Percentiles rank a stretch among this genome's conserved stretches.
phyloP scores from a whole-genome alignment of 2,329 filamentous ascomycete species.

The Onygena corvina region DNA sequence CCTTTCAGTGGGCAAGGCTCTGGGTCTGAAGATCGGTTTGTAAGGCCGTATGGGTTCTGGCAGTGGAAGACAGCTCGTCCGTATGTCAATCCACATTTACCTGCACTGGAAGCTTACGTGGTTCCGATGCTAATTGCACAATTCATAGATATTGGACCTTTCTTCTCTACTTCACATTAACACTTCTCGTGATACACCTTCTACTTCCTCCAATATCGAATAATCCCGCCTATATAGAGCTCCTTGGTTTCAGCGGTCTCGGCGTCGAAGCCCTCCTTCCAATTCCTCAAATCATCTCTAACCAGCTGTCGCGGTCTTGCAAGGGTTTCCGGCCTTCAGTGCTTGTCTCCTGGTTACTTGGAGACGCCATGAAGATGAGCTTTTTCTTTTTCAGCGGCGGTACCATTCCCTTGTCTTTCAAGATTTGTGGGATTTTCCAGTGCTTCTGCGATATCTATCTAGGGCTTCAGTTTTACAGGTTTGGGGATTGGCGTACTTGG shows the following conservation, averaged over 20 bases:
- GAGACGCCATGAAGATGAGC: slow-evolving; percentile 41
- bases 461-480: slow-evolving; percentile 39
- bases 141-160: slow-evolving; percentile 45
- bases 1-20: slow-evolving; percentile 28
- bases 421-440: slow-evolving; percentile 39
- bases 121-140: not conserved
- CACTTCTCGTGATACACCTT: slow-evolving; percentile 42
- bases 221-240: slow-evolving; percentile 32
- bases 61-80: slow-evolving; percentile 47
- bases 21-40: slow-evolving; percentile 22
- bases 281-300: slow-evolving; percentile 37
- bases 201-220: slow-evolving; percentile 39
- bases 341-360: slow-evolving; percentile 37
- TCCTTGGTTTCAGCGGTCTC: slow-evolving; percentile 36
- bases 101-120: not conserved
- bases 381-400: slow-evolving; percentile 38
- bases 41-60: slow-evolving; percentile 51
- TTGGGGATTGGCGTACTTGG: slow-evolving; percentile 18
- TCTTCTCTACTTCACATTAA: slow-evolving; percentile 41
- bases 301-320: slow-evolving; percentile 38
- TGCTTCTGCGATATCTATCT: slow-evolving; percentile 38
- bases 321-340: slow-evolving; percentile 40
- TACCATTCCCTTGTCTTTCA: slow-evolving; percentile 38
- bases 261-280: slow-evolving; percentile 39
- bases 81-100: slow-evolving; percentile 23